phyloP scores from a whole-genome alignment of 768 basidiomycete species.

The Lentinula boryana region DNA sequence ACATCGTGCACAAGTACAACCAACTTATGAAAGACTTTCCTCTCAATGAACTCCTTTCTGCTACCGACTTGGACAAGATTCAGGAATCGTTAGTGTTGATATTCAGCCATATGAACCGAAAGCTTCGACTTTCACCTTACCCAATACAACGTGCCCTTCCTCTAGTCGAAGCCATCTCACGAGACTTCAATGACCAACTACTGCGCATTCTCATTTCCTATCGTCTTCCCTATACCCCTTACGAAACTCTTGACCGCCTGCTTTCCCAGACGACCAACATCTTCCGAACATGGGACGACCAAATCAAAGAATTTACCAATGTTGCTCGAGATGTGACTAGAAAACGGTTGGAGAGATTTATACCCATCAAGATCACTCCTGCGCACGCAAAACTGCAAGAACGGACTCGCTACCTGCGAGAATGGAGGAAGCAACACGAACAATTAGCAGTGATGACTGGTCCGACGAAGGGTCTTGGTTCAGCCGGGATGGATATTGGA shows the following conservation, averaged over 20 bases:
- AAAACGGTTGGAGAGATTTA: conserved; percentile 87
- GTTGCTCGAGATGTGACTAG: conserved; percentile 90
- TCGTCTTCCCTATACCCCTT: conserved; percentile 88
- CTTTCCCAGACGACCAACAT: conserved; percentile 71
- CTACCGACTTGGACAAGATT: conserved; percentile 93
- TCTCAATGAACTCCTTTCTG: conserved; percentile 91
- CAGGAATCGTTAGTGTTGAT: conserved; percentile 84
- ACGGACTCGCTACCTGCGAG: conserved; percentile 75
- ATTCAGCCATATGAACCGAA: conserved; percentile 92
- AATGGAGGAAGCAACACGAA: conserved; percentile 96
- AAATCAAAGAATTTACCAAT: conserved; percentile 88
- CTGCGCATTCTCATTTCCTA: conserved; percentile 87
- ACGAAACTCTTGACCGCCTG: conserved; percentile 88
- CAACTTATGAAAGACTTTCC: conserved; percentile 99
- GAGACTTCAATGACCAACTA: conserved; percentile 95
- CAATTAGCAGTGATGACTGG: conserved; percentile 97
- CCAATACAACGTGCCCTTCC: conserved; percentile 94
- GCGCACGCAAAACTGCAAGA: conserved; percentile 92
- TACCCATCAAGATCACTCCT: conserved; percentile 90
- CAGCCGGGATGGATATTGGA: conserved; percentile 69
- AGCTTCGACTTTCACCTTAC: conserved; percentile 93
- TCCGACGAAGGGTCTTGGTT: conserved; percentile 78
- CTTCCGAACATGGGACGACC: conserved; percentile 85
- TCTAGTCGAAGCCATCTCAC: conserved; percentile 95
- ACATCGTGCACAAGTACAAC: conserved; percentile 96